phyloP scores from a whole-genome alignment of 768 basidiomycete genomes.

The Vararia minispora region DNA sequence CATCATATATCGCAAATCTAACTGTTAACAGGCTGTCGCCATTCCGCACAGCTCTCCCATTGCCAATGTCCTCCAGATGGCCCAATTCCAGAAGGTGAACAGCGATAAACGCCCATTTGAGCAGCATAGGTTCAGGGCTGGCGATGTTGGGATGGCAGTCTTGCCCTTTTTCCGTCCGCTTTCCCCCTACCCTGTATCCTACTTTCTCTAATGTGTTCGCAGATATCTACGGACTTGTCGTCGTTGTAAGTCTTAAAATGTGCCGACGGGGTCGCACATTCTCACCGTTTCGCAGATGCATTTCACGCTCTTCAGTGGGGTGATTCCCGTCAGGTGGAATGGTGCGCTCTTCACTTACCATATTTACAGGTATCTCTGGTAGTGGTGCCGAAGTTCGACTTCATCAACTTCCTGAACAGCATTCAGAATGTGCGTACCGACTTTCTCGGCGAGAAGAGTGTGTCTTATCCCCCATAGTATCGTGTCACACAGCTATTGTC shows the following conservation, averaged over 20 bases:
- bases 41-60: conserved; percentile 56
- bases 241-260: conserved; percentile 14
- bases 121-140: conserved; percentile 32
- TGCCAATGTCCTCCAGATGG: conserved; percentile 30
- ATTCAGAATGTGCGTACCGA: too few relatives aligned
- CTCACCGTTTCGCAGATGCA: conserved; percentile 16
- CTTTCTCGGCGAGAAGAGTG: too few relatives aligned
- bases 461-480: too few relatives aligned
- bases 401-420: conserved; percentile 21
- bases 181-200: too few relatives aligned
- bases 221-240: conserved; percentile 37
- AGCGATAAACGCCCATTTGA: conserved; percentile 26
- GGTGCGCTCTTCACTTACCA: neutral
- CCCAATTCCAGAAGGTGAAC: conserved; percentile 10
- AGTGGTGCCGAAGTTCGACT: conserved; percentile 23
- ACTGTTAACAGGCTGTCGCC: conserved; percentile 39
- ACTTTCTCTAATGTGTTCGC: neutral
- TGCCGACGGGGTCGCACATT: neutral
- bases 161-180: conserved; percentile 20
- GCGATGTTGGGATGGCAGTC: conserved; percentile 43
- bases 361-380: conserved; percentile 19
- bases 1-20: conserved; percentile 25
- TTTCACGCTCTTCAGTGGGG: conserved; percentile 17
- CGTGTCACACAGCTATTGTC: conserved; percentile 23
- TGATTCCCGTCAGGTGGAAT: conserved; percentile 4